These are phyloP conservation scores for Plantago coronopus DNA, from an alignment of 305 asterid species.

Conservation along the genomic window DNA sequence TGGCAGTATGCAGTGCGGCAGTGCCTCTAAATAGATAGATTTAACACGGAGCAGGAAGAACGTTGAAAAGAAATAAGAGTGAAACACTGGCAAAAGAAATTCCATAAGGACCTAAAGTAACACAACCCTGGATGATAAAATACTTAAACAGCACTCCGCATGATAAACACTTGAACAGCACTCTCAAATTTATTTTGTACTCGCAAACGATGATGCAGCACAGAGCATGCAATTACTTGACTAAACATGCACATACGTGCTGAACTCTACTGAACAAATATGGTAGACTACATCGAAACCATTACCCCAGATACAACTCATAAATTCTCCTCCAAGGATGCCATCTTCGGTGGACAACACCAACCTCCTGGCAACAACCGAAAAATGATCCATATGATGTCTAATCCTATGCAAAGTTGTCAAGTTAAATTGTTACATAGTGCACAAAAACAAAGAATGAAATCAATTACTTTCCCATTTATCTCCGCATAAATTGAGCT, in stretches of 20 bases:
- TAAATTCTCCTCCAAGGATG: slow-evolving; percentile 96
- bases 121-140: too few relatives aligned
- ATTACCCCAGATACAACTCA: slow-evolving; percentile 92
- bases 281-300: slow-evolving; percentile 19
- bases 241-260: background rate
- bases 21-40: slow-evolving; percentile 4
- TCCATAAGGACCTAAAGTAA: slow-evolving; percentile 6
- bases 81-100: background rate
- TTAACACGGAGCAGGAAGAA: background rate
- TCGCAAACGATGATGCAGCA: background rate
- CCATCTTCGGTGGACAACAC: slow-evolving; percentile 99
- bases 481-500: slow-evolving; percentile 95
- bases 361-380: slow-evolving; percentile 59
- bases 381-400: background rate
- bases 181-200: too few relatives aligned
- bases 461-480: slow-evolving; percentile 60
- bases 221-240: slow-evolving; percentile 12
- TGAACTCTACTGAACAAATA: background rate
- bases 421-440: slow-evolving; percentile 3
- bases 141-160: too few relatives aligned
- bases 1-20: background rate
- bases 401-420: slow-evolving; percentile 16
- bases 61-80: background rate
- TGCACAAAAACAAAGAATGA: slow-evolving; percentile 5
- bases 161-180: too few relatives aligned